Base-by-base conservation (phyloP, 495 filamentous ascomycete genomes). In the Jackrogersella minutella region DNA sequence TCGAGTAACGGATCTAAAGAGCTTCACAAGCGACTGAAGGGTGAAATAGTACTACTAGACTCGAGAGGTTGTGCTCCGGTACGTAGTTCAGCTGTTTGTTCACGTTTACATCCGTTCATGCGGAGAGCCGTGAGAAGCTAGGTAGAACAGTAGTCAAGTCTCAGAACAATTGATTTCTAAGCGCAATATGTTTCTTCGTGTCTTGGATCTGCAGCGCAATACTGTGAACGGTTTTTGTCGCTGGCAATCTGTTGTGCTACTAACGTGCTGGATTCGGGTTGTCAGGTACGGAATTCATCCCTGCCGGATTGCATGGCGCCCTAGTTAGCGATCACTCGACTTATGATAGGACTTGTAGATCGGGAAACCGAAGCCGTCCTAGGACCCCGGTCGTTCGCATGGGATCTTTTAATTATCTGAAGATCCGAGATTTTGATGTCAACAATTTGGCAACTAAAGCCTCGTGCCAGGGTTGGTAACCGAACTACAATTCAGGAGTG, bases 21-120 rank as follows among this genome's bases (percentile, higher is more conserved):
- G 16, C 22, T 46, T 52, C 26, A 41, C 46, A 24, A 44, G 26
- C 7, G 16, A 17, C 21, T n/a, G 2, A 24, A 21, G 11, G 9
- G 5, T 10, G 6, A 22, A 19, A 19, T 44, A 14, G n/a, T 14
- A 17, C 39, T 17, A 44, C 22, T 26, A 22, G 11, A 46, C 26
- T n/a, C 22, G 5, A n/a, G 26, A 46, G 41, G 22, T 47, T 3
- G 44, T 11, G 44, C 44, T 5, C 24, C 44, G 30, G 30, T 36
- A 46, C 24, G 56, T 60, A 49, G n/a, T 31, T 50, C 28, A 14
- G 37, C 47, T 56, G 43, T 53, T 62, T 62, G 66, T 58, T 69
- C 66, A 69, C 66, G 66, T 69, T 69, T 62, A 43, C 61, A 30
- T 63, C 52, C 44, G 61, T 47, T 53, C 61, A 65, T 65, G 66